Evolutionary conservation across 345 rosid species (phyloP).

Genomic region (Noccaea caerulescens): DNA sequence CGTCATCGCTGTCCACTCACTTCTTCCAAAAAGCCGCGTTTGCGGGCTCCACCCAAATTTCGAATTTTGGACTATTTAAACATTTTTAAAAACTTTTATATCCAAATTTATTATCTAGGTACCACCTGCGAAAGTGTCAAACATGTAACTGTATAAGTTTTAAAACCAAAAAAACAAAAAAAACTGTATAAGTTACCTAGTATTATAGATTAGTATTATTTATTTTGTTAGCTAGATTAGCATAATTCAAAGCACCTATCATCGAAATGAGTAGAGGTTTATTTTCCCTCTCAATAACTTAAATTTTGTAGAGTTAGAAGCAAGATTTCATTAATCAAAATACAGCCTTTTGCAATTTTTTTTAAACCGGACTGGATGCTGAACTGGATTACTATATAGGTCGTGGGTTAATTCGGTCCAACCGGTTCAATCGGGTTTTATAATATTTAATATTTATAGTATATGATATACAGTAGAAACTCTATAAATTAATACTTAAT

Average conservation of each 20-base stretch:
- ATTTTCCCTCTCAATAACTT: background rate
- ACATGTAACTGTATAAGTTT: background rate
- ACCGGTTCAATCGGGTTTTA: no score
- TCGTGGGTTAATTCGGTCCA: no score
- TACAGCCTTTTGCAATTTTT: no score
- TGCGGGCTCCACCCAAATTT: conserved; percentile 15
- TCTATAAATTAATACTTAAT: no score
- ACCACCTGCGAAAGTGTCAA: background rate
- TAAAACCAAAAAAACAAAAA: no score
- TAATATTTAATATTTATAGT: no score
- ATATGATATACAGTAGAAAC: no score
- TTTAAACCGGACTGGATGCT: no score
- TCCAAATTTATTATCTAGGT: conserved; percentile 9
- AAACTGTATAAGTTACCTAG: no score
- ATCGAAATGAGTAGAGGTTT: background rate
- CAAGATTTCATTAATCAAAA: background rate
- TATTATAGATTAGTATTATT: background rate
- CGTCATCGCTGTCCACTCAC: conserved; percentile 32
- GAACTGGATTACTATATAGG: no score
- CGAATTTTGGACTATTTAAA: background rate
- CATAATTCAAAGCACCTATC: background rate
- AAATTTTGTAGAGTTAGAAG: background rate
- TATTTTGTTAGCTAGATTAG: background rate
- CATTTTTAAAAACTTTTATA: background rate
- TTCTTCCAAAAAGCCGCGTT: conserved; percentile 38